phyloP scores from a whole-genome alignment of 208 protist genomes.

The Acanthamoeba triangularis region DNA sequence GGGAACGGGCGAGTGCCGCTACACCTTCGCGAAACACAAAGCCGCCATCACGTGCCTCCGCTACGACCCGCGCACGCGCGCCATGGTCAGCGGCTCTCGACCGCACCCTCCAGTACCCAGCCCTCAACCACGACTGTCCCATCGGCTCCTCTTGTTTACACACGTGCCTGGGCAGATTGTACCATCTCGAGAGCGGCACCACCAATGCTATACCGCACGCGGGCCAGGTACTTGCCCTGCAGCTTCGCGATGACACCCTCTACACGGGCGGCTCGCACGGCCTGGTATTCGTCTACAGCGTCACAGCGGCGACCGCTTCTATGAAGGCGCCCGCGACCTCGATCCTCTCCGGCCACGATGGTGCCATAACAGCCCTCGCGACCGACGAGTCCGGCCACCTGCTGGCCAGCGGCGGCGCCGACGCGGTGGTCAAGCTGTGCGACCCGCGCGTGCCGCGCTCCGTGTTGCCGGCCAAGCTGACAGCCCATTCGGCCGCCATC shows the following conservation, averaged over 20 bases:
- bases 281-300: background rate
- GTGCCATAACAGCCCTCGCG: background rate
- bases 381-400: background rate
- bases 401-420: background rate
- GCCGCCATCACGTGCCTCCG: background rate
- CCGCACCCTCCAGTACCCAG: background rate
- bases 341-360: background rate
- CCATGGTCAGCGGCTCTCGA: slow-evolving; percentile 25
- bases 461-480: background rate
- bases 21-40: slow-evolving; percentile 8
- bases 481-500: background rate
- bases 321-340: background rate
- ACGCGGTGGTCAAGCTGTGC: background rate
- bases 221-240: background rate
- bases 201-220: background rate
- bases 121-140: no score
- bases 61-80: background rate
- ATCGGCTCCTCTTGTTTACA: background rate
- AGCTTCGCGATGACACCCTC: background rate
- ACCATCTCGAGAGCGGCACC: background rate
- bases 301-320: background rate
- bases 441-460: background rate
- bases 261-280: background rate
- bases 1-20: background rate
- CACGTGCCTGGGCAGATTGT: background rate